A percentile compares a stretch with the other conserved stretches of the same genome.
phyloP scores from a whole-genome alignment of 2,329 filamentous ascomycete species.

The Conoideocrella luteorostrata region DNA sequence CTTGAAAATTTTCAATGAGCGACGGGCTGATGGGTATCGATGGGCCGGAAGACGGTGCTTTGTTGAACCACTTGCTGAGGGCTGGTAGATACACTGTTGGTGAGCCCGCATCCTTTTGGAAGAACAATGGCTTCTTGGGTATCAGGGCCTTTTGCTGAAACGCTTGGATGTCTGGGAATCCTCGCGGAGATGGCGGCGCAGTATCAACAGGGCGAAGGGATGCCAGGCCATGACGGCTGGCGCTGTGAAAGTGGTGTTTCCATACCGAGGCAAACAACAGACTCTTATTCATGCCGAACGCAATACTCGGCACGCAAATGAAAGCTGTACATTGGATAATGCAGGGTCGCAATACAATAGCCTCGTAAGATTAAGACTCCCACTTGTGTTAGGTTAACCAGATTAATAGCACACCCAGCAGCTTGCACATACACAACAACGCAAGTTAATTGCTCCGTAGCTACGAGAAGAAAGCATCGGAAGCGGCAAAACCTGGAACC shows the following conservation, averaged over 20 bases:
- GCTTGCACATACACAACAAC: no score
- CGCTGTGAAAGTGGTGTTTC: conserved; percentile 6
- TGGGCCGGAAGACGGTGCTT: background rate
- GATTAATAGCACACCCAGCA: no score
- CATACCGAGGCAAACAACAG: background rate
- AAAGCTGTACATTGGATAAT: no score
- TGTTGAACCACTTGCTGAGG: conserved; percentile 52
- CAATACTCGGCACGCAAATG: background rate
- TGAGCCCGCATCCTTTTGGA: conserved; percentile 40
- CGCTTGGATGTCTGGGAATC: conserved; percentile 25
- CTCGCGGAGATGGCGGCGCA: conserved; percentile 9
- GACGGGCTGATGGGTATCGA: conserved; percentile 7
- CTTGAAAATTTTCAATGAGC: conserved; percentile 24
- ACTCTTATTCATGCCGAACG: conserved; percentile 7
- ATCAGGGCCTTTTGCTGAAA: conserved; percentile 51
- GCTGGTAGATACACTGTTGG: conserved; percentile 39
- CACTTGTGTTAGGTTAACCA: no score
- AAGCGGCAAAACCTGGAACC: conserved; percentile 9
- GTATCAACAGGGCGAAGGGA: conserved; percentile 5
- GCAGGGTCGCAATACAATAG: no score
- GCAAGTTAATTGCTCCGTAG: no score
- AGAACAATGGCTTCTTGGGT: conserved; percentile 40
- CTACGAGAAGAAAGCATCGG: background rate
- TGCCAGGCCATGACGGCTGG: background rate
- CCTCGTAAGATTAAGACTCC: no score